Percentiles rank a stretch among this genome's conserved stretches.
phyloP scores from a whole-genome alignment of 73 alveolate species.

The Paramecium caudatum region DNA sequence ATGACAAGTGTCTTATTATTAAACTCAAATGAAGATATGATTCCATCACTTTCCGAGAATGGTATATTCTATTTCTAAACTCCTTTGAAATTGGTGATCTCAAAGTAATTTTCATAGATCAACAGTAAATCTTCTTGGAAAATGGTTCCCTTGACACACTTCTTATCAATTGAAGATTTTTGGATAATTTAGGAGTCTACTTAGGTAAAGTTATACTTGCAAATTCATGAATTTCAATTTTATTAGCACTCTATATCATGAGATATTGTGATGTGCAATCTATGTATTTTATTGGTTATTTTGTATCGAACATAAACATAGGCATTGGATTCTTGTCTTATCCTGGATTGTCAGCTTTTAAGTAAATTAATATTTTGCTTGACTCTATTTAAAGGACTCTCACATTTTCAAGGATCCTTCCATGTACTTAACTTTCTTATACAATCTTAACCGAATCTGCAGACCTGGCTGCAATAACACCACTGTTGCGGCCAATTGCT shows the following conservation, averaged over 20 bases:
- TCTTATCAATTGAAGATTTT: slow-evolving; percentile 85
- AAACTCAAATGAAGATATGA: slow-evolving; percentile 86
- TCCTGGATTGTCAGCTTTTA: slow-evolving; percentile 61
- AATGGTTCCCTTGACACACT: slow-evolving; percentile 90
- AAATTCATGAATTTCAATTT: slow-evolving; percentile 90
- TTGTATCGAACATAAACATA: slow-evolving; percentile 74
- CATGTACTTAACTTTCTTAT: slow-evolving; percentile 91
- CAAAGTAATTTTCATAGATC: slow-evolving; percentile 85
- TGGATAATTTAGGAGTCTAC: slow-evolving; percentile 72
- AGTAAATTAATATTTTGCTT: slow-evolving; percentile 87
- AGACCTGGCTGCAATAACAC: slow-evolving; percentile 86
- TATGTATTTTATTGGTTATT: slow-evolving; percentile 93
- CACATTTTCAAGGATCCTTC: slow-evolving; percentile 91
- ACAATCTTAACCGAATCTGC: slow-evolving; percentile 87
- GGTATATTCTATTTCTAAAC: slow-evolving; percentile 90
- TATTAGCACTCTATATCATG: slow-evolving; percentile 94
- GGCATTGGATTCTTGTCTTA: slow-evolving; percentile 66
- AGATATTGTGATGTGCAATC: slow-evolving; percentile 87
- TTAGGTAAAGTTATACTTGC: slow-evolving; percentile 76
- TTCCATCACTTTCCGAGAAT: slow-evolving; percentile 95
- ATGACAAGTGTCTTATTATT: slow-evolving; percentile 88
- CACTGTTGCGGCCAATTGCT: slow-evolving; percentile 91
- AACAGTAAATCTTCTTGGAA: slow-evolving; percentile 88
- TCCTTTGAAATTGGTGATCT: slow-evolving; percentile 94
- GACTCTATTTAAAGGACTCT: slow-evolving; percentile 92